Evolutionary conservation across 768 basidiomycete species (phyloP), one percentile per base, ranked within the genome.

Genomic region (Filobasidium floriforme): DNA sequence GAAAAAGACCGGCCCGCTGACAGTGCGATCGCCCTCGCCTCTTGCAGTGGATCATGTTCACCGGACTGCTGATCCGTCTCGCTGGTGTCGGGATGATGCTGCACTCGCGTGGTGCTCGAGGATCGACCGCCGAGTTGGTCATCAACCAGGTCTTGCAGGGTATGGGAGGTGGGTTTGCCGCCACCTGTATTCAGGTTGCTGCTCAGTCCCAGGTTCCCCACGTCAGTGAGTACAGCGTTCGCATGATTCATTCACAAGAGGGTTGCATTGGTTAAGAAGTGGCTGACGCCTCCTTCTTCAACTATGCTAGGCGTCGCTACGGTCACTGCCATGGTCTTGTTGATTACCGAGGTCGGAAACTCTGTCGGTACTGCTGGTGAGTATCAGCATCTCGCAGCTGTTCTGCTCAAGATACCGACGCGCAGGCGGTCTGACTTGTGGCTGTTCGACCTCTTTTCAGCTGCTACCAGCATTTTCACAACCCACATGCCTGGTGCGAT

Each of bases 131-230:
- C 62, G 70, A 80, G 62, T 81, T 89, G 37, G 85, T 89, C 5
- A 81, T 83, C 78, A 84, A 83, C 24, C 88, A 90, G 70, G 76
- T 89, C 61, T 80, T 90, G 18, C 88, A 89, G 77, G 88, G 88
- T 59, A 78, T 86, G 12, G 88, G 88, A 19, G 88, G 88, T 19
- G 88, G 88, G 18, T 81, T 89, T 64, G 86, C 87, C 2, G 83
- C 83, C 9, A 79, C 85, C 49, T 73, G 83, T 6, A 76, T 81
- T 0, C 85, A 85, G 71, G 85, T 86, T 44, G 83, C 82, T 40
- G 84, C 87, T 3, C 87, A 88, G 72, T 87, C 86, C 1, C 79
- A 83, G 14, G 88, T 88, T 1, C 80, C 84, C 0, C 87, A 88
- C 71, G 66, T 69, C 60, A 57, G 54, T 49, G 46, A 49, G 46